phyloP scores from a whole-genome alignment of 1,284 basidiomycete genomes.

The Cronartium quercuum region DNA sequence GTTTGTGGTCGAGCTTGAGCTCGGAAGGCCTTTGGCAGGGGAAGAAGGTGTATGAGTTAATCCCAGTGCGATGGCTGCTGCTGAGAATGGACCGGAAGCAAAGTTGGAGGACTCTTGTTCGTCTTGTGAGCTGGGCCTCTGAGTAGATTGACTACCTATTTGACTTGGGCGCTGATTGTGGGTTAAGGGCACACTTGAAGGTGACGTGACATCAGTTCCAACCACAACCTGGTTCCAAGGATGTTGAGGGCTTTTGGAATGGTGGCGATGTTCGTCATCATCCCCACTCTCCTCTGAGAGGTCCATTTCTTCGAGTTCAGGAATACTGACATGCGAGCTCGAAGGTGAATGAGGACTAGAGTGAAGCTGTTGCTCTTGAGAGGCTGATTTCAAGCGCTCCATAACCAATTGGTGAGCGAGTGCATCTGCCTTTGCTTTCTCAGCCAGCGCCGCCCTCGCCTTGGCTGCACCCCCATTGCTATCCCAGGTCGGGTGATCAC shows the following conservation, averaged over 20 bases:
- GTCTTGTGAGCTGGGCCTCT: constrained; percentile 11
- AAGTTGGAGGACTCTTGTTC: background rate
- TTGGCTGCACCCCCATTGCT: constrained; percentile 2
- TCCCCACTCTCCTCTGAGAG: constrained; percentile 71
- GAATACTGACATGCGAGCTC: constrained; percentile 49
- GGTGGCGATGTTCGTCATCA: constrained; percentile 55
- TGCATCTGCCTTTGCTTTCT: constrained; percentile 39
- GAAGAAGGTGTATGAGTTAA: constrained; percentile 5
- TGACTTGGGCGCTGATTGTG: background rate
- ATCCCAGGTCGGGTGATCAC: background rate
- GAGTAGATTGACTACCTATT: background rate
- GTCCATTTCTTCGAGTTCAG: constrained; percentile 62
- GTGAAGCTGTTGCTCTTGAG: background rate
- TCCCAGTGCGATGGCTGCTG: constrained; percentile 30
- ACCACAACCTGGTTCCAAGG: constrained; percentile 10
- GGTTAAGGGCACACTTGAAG: constrained; percentile 27
- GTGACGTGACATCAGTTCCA: constrained; percentile 19
- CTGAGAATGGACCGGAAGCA: constrained; percentile 35
- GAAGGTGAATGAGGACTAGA: constrained; percentile 3
- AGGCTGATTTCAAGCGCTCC: constrained; percentile 23
- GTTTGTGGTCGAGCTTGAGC: too few relatives aligned
- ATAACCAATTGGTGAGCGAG: constrained; percentile 8
- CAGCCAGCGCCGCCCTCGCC: constrained; percentile 20
- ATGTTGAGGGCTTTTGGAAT: background rate
- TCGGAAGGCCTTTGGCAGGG: constrained; percentile 10